phyloP scores from a whole-genome alignment of 2,329 filamentous ascomycete species.

The Microascus cirrosus region DNA sequence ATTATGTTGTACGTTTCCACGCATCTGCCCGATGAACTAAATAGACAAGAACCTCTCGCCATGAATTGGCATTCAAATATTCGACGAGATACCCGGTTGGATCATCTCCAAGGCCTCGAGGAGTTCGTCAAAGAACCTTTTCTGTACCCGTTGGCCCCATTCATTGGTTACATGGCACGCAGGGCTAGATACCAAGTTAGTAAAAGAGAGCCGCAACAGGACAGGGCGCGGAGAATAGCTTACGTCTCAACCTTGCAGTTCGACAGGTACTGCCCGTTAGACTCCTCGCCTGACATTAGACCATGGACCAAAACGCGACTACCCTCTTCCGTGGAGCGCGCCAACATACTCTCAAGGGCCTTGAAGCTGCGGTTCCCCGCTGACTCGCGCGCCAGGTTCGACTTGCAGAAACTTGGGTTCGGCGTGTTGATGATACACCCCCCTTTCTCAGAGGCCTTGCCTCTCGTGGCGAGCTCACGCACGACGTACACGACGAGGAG shows the following conservation, averaged over 20 bases:
- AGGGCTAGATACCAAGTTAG: slow-evolving; percentile 10
- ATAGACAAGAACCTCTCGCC: too few species aligned
- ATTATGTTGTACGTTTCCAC: too few species aligned
- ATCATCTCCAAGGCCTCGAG: slow-evolving; percentile 17
- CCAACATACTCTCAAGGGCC: slow-evolving; percentile 17
- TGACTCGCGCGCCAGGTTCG: slow-evolving; percentile 13
- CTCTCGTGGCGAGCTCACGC: slow-evolving; percentile 15
- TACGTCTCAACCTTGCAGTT: slow-evolving; percentile 16
- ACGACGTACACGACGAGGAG: slow-evolving; percentile 17
- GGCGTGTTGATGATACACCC: slow-evolving; percentile 23
- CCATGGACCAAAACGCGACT: slow-evolving; percentile 18
- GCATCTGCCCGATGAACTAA: too few species aligned
- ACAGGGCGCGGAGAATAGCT: slow-evolving; percentile 5
- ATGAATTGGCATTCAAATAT: slow-evolving; percentile 6
- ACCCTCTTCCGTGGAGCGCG: slow-evolving; percentile 32
- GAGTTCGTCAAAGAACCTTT: slow-evolving; percentile 20
- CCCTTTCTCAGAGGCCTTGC: not conserved
- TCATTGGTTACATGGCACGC: slow-evolving; percentile 18
- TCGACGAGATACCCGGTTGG: slow-evolving; percentile 11
- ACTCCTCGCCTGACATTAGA: slow-evolving; percentile 17
- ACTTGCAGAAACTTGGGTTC: slow-evolving; percentile 29
- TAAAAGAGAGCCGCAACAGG: not conserved
- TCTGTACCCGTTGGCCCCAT: slow-evolving; percentile 17
- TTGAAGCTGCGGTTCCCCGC: slow-evolving; percentile 6
- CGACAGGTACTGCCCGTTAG: slow-evolving; percentile 19